Evolutionary conservation across 768 basidiomycete genomes (phyloP), one percentile per base, ranked within the genome.

Genomic region (Panaeolus papilionaceus): DNA sequence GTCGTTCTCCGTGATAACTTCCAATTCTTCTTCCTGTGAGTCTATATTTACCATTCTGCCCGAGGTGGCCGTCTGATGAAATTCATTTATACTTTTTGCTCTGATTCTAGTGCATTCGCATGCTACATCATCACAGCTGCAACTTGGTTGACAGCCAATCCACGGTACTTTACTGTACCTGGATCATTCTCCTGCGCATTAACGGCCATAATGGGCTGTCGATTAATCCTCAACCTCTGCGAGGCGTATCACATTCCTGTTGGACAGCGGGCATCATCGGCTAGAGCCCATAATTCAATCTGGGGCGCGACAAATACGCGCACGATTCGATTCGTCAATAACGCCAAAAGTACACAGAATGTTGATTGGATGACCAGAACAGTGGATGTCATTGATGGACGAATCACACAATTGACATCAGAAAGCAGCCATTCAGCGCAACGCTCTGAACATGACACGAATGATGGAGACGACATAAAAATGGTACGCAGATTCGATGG

Each of bases 171-270:
- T 47, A 71, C 71, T 16, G 69, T 78, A 40, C 75, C 77, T 3
- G 70, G 71, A 10, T 70, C 66, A 58, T 69, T 77, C 61, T 67
- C 75, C 8, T 74, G 73, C 58, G 47, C 74, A 33, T 47, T 73
- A 38, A 75, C 73, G 12, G 74, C 73, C 16, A 71, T 77, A 28
- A 71, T 75, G 68, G 73, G 75, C 9, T 75, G 73, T 42, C 72
- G 76, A 63, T 67, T 79, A 38, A 72, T 79, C 64, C 73, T 79
- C 58, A 78, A 78, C 66, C 74, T 79, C 10, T 75, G 70, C 61
- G 65, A 75, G 42, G 75, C 75, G 9, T 76, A 71, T 66, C 73
- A 76, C 49, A 64, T 51, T 33, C 73, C 74, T 6, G 38, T 58
- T n/a, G 65, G 64, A 42, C 54, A 33, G 16, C 54, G 33, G 33